phyloP scores from a whole-genome alignment of 306 rosid genomes.

The Benincasa hispida region DNA sequence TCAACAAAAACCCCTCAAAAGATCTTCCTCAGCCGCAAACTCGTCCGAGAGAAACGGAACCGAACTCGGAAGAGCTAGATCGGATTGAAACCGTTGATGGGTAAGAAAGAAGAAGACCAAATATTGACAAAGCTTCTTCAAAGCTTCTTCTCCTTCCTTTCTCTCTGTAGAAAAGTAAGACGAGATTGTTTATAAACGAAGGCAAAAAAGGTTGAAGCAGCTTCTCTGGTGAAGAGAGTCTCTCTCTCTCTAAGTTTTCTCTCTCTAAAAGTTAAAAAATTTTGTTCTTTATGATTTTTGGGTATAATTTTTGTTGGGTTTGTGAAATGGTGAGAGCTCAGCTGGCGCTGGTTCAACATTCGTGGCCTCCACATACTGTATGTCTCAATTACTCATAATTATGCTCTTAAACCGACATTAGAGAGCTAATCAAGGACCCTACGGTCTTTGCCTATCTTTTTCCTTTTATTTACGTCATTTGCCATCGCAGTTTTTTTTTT shows the following conservation, averaged over 20 bases:
- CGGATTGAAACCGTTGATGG: conserved; percentile 21
- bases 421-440: conserved; percentile 9
- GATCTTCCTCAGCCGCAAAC: conserved; percentile 22
- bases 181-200: conserved; percentile 19
- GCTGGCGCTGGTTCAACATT: conserved; percentile 24
- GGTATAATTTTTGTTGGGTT: neutral
- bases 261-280: conserved; percentile 12
- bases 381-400: conserved; percentile 16
- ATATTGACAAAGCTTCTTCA: neutral
- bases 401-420: conserved; percentile 22
- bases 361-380: conserved; percentile 51
- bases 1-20: conserved; percentile 19
- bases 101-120: conserved; percentile 29
- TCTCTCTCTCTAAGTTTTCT: conserved; percentile 37
- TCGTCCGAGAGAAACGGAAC: conserved; percentile 54
- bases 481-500: neutral
- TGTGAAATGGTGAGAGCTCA: conserved; percentile 26
- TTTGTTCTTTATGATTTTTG: neutral
- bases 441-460: conserved; percentile 8
- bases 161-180: conserved; percentile 9
- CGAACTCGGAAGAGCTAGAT: conserved; percentile 41
- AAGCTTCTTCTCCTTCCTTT: conserved; percentile 3
- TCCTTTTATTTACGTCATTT: conserved; percentile 19
- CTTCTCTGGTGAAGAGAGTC: conserved; percentile 13
- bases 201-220: conserved; percentile 10